Evolutionary conservation across 768 basidiomycete genomes (phyloP), one percentile per base, ranked within the genome.

Genomic region (Psilocybe tampanensis): DNA sequence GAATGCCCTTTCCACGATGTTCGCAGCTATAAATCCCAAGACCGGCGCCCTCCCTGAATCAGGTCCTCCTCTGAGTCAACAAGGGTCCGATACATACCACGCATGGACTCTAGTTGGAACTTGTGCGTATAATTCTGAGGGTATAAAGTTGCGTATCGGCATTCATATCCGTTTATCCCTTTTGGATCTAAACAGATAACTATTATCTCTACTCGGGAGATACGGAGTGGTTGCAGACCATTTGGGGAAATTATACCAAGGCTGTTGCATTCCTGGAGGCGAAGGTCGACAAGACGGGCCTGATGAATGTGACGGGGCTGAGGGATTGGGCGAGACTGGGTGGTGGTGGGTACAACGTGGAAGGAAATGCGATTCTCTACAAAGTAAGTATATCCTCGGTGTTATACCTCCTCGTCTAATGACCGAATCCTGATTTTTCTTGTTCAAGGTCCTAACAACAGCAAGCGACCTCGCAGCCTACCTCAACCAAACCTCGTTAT

Each of bases 71-170:
- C 67, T 77, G 48, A 83, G 73, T 59, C 76, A 74, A 66, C 73
- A 67, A 56, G 80, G 74, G 54, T 76, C 74, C 2, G 80, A 81
- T 60, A 85, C 84, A 0, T 86, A 86, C 59, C 83, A 85, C 64
- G 76, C 74, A 19, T 85, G 83, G 83, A 85, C 84, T 17, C 70
- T 86, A 22, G 80, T 86, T 58, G 84, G 84, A n/a, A 78, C 77
- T 12, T 68, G 79, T 79, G 57, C 60, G 75, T 66, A 29, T 29
- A 9, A 29, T 5, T 29, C 29, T n/a, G n/a, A n/a, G n/a, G n/a
- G n/a, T n/a, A n/a, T n/a, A 6, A 13, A 21, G 19, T 5, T 39
- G 12, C 12, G 2, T 26, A 8, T 45, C 43, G 47, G 13, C 17
- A 12, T 18, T 12, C 24, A 26, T 6, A 11, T 24, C 19, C 11